Evolutionary conservation across 2,329 filamentous ascomycete species (phyloP), one percentile per base, ranked within the genome.

Genomic region (Didymella arachidicola): DNA sequence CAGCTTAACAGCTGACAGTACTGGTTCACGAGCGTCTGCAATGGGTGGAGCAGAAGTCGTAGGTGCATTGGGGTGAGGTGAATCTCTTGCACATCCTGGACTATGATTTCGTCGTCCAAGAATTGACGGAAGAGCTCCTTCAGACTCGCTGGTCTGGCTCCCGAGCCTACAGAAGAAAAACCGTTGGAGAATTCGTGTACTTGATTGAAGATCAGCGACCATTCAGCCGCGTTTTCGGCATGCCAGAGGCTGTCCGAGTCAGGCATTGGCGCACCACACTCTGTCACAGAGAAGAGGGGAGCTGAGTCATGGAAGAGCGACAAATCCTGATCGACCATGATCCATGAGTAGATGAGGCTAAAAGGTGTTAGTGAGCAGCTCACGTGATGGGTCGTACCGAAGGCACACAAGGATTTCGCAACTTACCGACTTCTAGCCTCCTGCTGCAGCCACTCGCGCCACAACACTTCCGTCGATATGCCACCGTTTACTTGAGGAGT

Each of bases 341-440:
- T 86, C 86, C 88, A 91, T 53, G 88, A 89, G 76, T 91, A 90
- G n/a, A 89, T 85, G 30, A 91, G 79, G 64, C 88, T 89, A 44
- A 5, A 36, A 18, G 22, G 4, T 42, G 57, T 69, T 60, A 68
- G 64, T 70, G 62, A 70, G 61, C 46, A 60, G 44, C 51, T 56
- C 67, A 74, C 67, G 61, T 67, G 65, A 65, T 57, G 48, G 29
- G 32, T 51, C 49, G 57, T 63, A 57, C 50, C 53, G 53, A 57
- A 26, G 51, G 54, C 57, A 48, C 38, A 25, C 41, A 57, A 44
- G 53, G 46, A 61, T 63, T 62, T 64, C 48, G 57, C 39, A 55
- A 74, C 81, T 75, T 78, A 86, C 84, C 86, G 81, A 71, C 85
- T 89, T 63, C 84, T 82, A 48, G 83, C 83, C 74, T 91, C 89